A percentile compares a stretch with the other conserved stretches of the same genome.
Conservation (phyloP, 495 filamentous ascomycete genomes). For the Gamarada debralockiae region DNA sequence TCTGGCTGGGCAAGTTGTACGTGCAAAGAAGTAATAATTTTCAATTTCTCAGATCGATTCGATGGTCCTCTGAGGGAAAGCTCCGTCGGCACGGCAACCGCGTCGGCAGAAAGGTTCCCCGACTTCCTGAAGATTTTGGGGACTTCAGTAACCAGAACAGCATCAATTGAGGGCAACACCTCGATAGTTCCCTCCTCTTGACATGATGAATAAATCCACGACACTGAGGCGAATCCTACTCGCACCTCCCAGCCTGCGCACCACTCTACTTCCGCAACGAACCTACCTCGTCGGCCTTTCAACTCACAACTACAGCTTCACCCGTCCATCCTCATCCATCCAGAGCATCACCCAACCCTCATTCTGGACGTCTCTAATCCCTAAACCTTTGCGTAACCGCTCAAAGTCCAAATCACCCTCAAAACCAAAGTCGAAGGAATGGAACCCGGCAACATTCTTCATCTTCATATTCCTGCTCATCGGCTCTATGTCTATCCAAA, state of each 20-base stretch:
- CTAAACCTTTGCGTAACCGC: constrained; percentile 39
- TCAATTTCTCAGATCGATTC: too few relatives aligned
- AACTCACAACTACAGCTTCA: too few relatives aligned
- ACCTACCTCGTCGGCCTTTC: too few relatives aligned
- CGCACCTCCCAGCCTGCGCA: constrained; percentile 17
- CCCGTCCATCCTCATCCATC: constrained; percentile 30
- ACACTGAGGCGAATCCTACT: constrained; percentile 17
- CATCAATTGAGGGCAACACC: background rate
- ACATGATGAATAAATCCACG: constrained; percentile 16
- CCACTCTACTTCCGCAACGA: constrained; percentile 5
- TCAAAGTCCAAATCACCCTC: constrained; percentile 16
- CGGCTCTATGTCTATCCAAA: constrained; percentile 89
- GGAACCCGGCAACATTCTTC: constrained; percentile 93
- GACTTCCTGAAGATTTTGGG: too few relatives aligned
- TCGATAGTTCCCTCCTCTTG: too few relatives aligned
- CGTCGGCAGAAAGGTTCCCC: background rate
- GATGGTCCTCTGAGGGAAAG: too few relatives aligned
- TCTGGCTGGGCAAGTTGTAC: background rate
- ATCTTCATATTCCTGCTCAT: constrained; percentile 89
- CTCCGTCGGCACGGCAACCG: constrained; percentile 8
- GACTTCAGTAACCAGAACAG: background rate
- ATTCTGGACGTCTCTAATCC: constrained; percentile 68
- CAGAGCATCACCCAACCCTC: constrained; percentile 60
- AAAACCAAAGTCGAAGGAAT: constrained; percentile 56
- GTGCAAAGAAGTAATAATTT: too few relatives aligned